These are phyloP conservation scores for Penicillium olsonii DNA, from an alignment of 2,329 filamentous ascomycete species.

Conservation along the genomic window DNA sequence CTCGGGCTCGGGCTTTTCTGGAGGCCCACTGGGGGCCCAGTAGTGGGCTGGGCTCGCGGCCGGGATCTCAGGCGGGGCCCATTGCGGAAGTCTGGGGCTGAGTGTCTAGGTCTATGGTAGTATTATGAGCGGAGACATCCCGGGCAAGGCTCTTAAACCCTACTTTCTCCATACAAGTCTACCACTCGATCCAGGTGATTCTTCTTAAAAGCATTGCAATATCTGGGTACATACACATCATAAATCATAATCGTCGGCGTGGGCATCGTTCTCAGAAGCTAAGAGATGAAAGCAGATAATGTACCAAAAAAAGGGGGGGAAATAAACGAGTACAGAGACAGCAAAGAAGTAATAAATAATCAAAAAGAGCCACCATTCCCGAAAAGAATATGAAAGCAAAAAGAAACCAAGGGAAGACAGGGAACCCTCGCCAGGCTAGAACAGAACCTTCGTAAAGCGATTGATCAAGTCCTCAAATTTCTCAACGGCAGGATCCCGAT, in stretches of 20 bases:
- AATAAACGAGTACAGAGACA: neutral
- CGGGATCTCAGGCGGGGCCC: too few relatives aligned
- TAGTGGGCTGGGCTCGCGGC: too few relatives aligned
- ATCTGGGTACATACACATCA: constrained; percentile 9
- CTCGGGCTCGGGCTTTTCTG: too few relatives aligned
- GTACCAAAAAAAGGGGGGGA: constrained; percentile 2
- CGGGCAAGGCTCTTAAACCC: too few relatives aligned
- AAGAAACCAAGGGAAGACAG: neutral
- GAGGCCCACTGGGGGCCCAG: too few relatives aligned
- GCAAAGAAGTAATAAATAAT: neutral
- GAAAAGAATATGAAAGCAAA: neutral
- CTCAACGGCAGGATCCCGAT: constrained; percentile 36
- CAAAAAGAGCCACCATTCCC: neutral
- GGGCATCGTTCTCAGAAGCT: constrained; percentile 4
- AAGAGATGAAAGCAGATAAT: constrained; percentile 2
- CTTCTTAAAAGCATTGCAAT: constrained; percentile 7
- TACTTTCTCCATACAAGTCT: too few relatives aligned
- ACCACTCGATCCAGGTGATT: too few relatives aligned
- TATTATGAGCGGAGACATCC: too few relatives aligned
- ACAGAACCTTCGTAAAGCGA: constrained; percentile 29
- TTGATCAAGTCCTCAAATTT: constrained; percentile 39
- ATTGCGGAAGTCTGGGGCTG: too few relatives aligned
- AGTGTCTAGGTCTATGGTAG: too few relatives aligned
- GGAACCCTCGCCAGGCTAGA: constrained; percentile 15
- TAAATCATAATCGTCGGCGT: constrained; percentile 20